Conservation (phyloP, 352 stramenopile genomes). For the Globisporangium camurandrum region DNA sequence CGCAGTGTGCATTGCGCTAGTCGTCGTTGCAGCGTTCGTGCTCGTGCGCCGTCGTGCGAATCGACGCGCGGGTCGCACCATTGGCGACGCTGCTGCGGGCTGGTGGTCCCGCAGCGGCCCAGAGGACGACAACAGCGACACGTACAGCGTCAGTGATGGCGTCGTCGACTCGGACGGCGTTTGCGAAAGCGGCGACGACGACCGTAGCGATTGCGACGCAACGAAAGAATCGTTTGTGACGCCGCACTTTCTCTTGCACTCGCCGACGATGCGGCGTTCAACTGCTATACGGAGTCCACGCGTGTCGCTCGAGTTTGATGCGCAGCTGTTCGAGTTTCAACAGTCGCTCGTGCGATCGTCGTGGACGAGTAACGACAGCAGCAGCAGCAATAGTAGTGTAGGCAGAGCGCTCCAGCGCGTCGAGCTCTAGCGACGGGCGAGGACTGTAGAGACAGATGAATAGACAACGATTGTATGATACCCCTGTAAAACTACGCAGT, state of each 20-base stretch:
- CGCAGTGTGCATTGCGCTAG: not conserved
- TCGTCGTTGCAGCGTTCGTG: not conserved
- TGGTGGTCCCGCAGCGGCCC: not conserved
- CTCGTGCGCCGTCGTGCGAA: not conserved
- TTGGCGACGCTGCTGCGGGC: not conserved
- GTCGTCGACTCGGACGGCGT: too few species aligned
- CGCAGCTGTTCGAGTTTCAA: not conserved
- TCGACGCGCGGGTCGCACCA: not conserved
- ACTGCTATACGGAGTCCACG: too few species aligned
- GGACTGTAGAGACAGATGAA: too few species aligned
- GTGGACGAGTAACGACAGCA: too few species aligned
- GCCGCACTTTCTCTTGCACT: conserved; percentile 5
- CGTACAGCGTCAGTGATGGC: too few species aligned
- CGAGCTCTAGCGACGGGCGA: not conserved
- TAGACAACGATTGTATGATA: too few species aligned
- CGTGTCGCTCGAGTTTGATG: not conserved
- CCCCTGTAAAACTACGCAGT: too few species aligned
- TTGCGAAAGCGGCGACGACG: not conserved
- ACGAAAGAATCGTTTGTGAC: conserved; percentile 9
- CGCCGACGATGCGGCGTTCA: conserved; percentile 1
- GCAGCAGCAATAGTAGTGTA: not conserved
- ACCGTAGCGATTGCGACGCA: not conserved
- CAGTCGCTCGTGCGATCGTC: not conserved
- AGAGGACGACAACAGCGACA: not conserved
- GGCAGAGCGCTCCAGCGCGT: not conserved